Base-by-base conservation (phyloP, 352 stramenopile genomes). In the Elongisporangium senticosum region DNA sequence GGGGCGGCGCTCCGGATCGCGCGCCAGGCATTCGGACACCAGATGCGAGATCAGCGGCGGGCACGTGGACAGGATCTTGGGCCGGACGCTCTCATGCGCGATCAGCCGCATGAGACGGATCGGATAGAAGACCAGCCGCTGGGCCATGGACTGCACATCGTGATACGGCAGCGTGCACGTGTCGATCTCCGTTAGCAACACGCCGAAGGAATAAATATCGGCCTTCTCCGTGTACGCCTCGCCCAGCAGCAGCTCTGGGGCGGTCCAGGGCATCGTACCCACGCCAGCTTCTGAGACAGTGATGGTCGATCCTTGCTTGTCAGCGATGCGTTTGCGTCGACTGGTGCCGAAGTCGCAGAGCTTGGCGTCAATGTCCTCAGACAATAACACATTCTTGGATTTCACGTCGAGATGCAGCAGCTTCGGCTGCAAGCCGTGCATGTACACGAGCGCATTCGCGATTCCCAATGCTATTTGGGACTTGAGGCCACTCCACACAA, bases 381-480 rank as follows among this genome's bases (percentile, higher is more conserved):
- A 76, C 11, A 96, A 55, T 23, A 96, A 51, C n/a, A 97, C 75
- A 63, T 95, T 97, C 24, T 83, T 83, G n/a, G 84, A 90, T 60
- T 96, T 96, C 33, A 96, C 66, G 61, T 96, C 87, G 22, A 83
- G 84, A 63, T 96, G 87, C 21, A 96, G 68, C 56, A 95, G 71
- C 56, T 88, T 86, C n/a, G 86, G 86, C 1, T 65, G 77, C 22
- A 87, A 62, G 10, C 56, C 71, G 63, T 96, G 87, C 49, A 97
- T 72, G 65, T 95, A 96, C 20, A 68, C 61, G 49, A 97, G 70
- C 13, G 87, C 88, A 22, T 69, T 74, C 1, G 79, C 83, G 17
- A 90, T 61, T 13, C 70, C 67, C 56, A 78, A 63, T 6, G 83
- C 79, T 33, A 93, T 74, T 19, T 67, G 63, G 15, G 90, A 63